Conservation (phyloP, 2,329 filamentous ascomycete genomes). For the Pseudogymnoascus sp. region DNA sequence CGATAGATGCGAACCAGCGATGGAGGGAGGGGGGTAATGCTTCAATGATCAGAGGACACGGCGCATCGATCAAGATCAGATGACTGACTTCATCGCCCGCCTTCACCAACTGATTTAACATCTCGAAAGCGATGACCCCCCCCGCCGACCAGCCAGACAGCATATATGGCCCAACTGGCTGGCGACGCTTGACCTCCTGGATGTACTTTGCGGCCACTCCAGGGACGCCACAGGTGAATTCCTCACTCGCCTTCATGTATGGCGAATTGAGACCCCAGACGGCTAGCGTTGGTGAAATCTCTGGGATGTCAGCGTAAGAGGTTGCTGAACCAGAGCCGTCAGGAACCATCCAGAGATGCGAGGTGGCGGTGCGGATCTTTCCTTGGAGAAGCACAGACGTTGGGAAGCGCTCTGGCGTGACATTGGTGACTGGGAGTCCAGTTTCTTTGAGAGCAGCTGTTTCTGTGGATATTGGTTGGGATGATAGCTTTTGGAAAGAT, state of each 20-base stretch:
- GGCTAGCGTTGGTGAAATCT: constrained; percentile 37
- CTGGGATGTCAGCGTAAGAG: constrained; percentile 30
- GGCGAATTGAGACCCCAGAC: constrained; percentile 59
- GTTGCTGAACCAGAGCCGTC: constrained; percentile 40
- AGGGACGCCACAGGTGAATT: constrained; percentile 58
- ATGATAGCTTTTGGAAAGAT: constrained; percentile 9
- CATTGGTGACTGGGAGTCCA: constrained; percentile 27
- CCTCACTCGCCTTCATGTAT: constrained; percentile 61
- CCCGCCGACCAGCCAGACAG: constrained; percentile 71
- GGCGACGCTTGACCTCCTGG: constrained; percentile 61
- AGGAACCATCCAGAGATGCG: constrained; percentile 38
- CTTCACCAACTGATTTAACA: constrained; percentile 51
- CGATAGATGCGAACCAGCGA: constrained; percentile 64
- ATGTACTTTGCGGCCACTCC: constrained; percentile 59
- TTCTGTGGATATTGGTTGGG: constrained; percentile 10
- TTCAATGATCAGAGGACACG: constrained; percentile 60
- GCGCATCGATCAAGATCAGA: constrained; percentile 58
- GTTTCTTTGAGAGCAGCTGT: not conserved
- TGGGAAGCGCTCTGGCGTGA: constrained; percentile 32
- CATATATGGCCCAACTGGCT: constrained; percentile 59
- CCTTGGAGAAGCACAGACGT: constrained; percentile 38
- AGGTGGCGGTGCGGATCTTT: constrained; percentile 37
- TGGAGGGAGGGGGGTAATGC: constrained; percentile 55
- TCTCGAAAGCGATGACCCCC: constrained; percentile 63
- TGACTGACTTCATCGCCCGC: constrained; percentile 49